Percentiles rank a stretch among this genome's conserved stretches.
Conservation (phyloP, 352 stramenopile genomes). For the Halophytophthora polymorphica region DNA sequence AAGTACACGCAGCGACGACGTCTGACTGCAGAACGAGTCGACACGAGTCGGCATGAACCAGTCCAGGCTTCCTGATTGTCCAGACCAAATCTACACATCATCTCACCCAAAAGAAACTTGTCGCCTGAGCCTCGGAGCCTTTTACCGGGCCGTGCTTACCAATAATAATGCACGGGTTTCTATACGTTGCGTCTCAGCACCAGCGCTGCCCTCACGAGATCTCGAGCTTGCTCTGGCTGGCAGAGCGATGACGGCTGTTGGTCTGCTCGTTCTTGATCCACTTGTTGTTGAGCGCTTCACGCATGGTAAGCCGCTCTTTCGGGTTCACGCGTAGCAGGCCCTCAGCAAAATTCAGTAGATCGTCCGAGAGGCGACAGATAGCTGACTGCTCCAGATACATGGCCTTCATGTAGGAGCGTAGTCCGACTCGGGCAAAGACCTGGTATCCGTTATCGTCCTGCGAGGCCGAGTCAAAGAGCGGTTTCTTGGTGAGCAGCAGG, state of each 20-base stretch:
- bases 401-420: conserved; percentile 49
- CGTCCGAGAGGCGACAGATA: conserved; percentile 52
- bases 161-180: too few species aligned
- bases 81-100: too few species aligned
- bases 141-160: too few species aligned
- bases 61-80: too few species aligned
- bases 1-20: too few species aligned
- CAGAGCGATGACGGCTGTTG: conserved; percentile 4
- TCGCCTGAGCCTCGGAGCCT: too few species aligned
- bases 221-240: too few species aligned
- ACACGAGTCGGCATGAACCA: too few species aligned
- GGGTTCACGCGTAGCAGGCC: conserved; percentile 86
- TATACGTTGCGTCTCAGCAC: too few species aligned
- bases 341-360: conserved; percentile 75
- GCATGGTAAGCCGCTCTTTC: conserved; percentile 64
- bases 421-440: conserved; percentile 40
- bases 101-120: too few species aligned
- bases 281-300: conserved; percentile 58
- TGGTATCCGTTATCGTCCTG: conserved; percentile 51
- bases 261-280: conserved; percentile 39
- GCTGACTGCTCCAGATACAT: conserved; percentile 67
- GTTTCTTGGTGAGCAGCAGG: conserved; percentile 51
- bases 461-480: conserved; percentile 46
- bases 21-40: too few species aligned
- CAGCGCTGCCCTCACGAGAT: too few species aligned